Conservation (phyloP, 768 basidiomycete genomes). For the Suillus spraguei region DNA sequence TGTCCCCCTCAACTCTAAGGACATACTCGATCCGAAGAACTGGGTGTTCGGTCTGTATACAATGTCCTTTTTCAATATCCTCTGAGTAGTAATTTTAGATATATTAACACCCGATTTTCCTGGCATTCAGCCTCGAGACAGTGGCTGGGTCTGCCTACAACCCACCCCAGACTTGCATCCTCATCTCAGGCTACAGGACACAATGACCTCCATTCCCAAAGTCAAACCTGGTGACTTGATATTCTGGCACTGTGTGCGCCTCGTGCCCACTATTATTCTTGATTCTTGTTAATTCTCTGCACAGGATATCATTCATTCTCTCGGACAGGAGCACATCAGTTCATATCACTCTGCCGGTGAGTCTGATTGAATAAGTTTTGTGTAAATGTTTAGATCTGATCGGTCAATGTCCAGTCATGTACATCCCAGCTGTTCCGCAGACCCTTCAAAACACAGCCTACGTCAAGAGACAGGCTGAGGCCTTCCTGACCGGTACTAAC, state of each 20-base stretch:
- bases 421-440: constrained; percentile 72
- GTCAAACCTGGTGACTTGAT: constrained; percentile 79
- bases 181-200: constrained; percentile 60
- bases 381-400: constrained; percentile 1
- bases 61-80: constrained; percentile 25
- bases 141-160: constrained; percentile 40
- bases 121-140: constrained; percentile 39
- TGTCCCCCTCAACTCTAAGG: constrained; percentile 40
- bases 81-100: constrained; percentile 35
- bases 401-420: constrained; percentile 55
- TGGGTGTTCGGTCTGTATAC: constrained; percentile 49
- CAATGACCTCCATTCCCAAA: constrained; percentile 71
- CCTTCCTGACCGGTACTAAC: constrained; percentile 59
- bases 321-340: constrained; percentile 55
- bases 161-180: constrained; percentile 64
- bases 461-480: constrained; percentile 59
- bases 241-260: constrained; percentile 69
- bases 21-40: constrained; percentile 50
- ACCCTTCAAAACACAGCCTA: constrained; percentile 66
- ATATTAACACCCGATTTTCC: constrained; percentile 51
- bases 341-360: constrained; percentile 56
- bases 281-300: constrained; percentile 12
- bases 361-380: constrained; percentile 1
- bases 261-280: not conserved
- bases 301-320: constrained; percentile 49